A percentile compares a stretch with the other conserved stretches of the same genome.
Conservation (phyloP, 441 rosid species). For the Bruguiera hainesii region DNA sequence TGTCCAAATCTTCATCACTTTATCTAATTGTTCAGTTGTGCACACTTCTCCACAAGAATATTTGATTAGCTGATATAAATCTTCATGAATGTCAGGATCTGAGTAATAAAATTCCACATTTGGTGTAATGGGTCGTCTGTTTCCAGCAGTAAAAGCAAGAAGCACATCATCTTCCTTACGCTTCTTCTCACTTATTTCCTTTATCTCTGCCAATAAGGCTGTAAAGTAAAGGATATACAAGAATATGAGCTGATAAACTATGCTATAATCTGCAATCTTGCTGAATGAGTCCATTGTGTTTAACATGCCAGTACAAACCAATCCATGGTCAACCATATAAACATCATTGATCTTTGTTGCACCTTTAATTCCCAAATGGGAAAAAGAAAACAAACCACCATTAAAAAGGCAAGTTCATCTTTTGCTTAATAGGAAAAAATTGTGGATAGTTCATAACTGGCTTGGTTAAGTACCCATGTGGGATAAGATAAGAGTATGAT, state of each 20-base stretch:
- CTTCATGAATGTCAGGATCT: conserved; percentile 90
- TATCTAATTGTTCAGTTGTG: conserved; percentile 83
- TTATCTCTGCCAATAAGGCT: conserved; percentile 89
- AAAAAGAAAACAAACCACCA: background rate
- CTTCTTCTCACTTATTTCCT: conserved; percentile 84
- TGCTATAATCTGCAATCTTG: background rate
- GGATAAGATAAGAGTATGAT: conserved; percentile 5
- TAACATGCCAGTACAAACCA: too few species aligned
- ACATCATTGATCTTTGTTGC: too few species aligned
- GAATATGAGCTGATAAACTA: conserved; percentile 11
- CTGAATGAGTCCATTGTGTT: background rate
- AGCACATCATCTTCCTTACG: conserved; percentile 78
- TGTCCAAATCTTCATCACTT: conserved; percentile 93
- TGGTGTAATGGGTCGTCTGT: conserved; percentile 61
- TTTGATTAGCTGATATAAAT: conserved; percentile 90
- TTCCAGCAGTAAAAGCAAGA: conserved; percentile 91
- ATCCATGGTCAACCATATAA: background rate
- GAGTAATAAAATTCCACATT: conserved; percentile 78
- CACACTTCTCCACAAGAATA: conserved; percentile 97
- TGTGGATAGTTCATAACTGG: background rate
- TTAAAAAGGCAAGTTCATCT: background rate
- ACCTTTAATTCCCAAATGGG: background rate
- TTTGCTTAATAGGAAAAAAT: background rate
- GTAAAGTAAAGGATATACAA: conserved; percentile 30
- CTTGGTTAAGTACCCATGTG: background rate